Evolutionary conservation across 805 yeast species (phyloP), one percentile per base, ranked within the genome.

Genomic region (Wickerhamomyces xylosicus): DNA sequence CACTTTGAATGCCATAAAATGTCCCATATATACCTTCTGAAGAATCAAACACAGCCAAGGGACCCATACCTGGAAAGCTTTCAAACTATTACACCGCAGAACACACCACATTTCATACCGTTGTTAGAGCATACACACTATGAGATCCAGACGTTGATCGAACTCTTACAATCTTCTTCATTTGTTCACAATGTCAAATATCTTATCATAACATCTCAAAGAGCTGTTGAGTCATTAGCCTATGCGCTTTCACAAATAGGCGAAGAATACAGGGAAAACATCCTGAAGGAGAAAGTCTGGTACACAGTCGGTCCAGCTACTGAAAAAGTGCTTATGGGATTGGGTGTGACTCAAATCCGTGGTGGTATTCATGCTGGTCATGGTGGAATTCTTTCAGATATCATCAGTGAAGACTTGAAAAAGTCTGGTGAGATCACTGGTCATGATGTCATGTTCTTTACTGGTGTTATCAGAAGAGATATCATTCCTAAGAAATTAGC

Each of bases 261-360:
- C 2, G 35, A 33, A 0, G 49, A 36, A 1, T 43, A 36, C 8
- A 53, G 42, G 40, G 47, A 54, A 7, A 39, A 36, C 1, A 61
- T 78, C 1, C 53, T 73, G 6, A 39, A 46, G 3, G 25, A 21
- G 25, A 77, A 76, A 48, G 72, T 78, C 0, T 79, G 81, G 0
- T 90, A 78, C 52, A 85, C 96, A 0, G 96, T 90, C 5, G 97
- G 97, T 0, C 95, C 95, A 1, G 87, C 95, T 0, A 90, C 97
- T 0, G 71, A 70, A 16, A 62, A 64, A 14, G 74, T 81, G 15
- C 57, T 90, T 11, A 43, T 54, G 3, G 62, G 64, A 6, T 57
- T 76, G 22, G 96, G 95, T 1, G 90, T 87, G 53, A 52, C 41
- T 1, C 71, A 74, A 43, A 71, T 90, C 0, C 59, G 74, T 40